Conservation (phyloP, 1,284 basidiomycete genomes). For the Cutaneotrichosporon dermatis region DNA sequence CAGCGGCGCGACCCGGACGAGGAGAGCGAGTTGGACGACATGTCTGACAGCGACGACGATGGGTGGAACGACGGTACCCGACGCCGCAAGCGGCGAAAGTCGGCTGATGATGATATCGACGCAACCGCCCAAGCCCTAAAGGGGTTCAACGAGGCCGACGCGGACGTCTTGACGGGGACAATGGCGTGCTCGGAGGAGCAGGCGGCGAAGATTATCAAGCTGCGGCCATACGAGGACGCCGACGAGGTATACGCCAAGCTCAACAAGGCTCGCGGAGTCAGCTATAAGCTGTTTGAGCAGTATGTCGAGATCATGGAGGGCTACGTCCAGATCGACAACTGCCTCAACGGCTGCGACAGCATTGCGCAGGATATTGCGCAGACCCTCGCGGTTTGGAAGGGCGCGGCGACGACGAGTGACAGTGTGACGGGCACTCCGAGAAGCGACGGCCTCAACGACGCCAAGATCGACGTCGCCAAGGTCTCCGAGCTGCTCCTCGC, state of each 20-base stretch:
- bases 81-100: constrained; percentile 30
- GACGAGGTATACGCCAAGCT: constrained; percentile 73
- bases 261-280: constrained; percentile 88
- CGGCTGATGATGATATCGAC: constrained; percentile 31
- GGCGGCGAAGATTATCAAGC: constrained; percentile 69
- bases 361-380: constrained; percentile 62
- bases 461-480: constrained; percentile 45
- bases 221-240: constrained; percentile 76
- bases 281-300: constrained; percentile 83
- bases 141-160: constrained; percentile 78
- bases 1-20: constrained; percentile 56
- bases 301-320: constrained; percentile 83
- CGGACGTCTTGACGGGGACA: constrained; percentile 75
- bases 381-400: constrained; percentile 75
- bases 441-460: constrained; percentile 44
- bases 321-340: constrained; percentile 83
- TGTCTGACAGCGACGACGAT: constrained; percentile 31
- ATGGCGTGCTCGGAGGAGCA: constrained; percentile 82
- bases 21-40: constrained; percentile 26
- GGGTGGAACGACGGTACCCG: constrained; percentile 36
- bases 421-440: constrained; percentile 41
- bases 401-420: constrained; percentile 41
- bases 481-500: constrained; percentile 41
- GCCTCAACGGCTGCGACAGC: constrained; percentile 80
- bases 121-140: constrained; percentile 59